Evolutionary conservation across 768 basidiomycete genomes (phyloP), one percentile per base, ranked within the genome.

Genomic region (Dacryopinax spathularia): DNA sequence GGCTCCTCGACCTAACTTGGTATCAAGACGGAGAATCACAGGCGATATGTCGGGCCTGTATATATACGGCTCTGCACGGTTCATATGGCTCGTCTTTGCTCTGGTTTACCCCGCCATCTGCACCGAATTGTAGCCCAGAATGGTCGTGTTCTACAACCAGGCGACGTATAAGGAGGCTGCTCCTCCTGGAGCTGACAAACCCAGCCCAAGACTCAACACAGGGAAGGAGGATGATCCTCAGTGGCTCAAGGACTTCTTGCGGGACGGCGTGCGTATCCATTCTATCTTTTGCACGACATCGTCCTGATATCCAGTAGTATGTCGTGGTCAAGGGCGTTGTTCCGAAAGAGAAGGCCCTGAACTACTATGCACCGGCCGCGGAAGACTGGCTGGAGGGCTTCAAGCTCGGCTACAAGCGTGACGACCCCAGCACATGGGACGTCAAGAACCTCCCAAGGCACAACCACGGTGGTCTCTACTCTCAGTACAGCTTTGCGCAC

Each of bases 381-480:
- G 70, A 73, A 43, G 62, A 65, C 10, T 75, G 73, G 72, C 64
- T 73, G 56, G 74, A 75, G 63, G 63, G 64, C 37, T 73, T 72
- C 44, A 69, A 69, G 3, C 68, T 69, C 29, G 74, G 74, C 10
- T 75, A 72, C 68, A 72, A 74, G 64, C 64, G 68, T 34, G 70
- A 74, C 60, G 73, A 74, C 65, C 67, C 68, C 15, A 62, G 65
- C 2, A 75, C 74, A 1, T 72, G 72, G 71, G 65, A 68, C 16
- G 62, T 66, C 18, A 70, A 69, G 10, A 68, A 72, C 48, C 60
- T 75, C 34, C 73, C 74, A 10, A 60, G 65, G 7, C 69, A 69
- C 35, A 59, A 61, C 64, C 35, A 34, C n/a, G 62, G 62, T 33
- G 66, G 65, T 1, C 29, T 64, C 2, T 15, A 62, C 7, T 34